Evolutionary conservation across 352 stramenopile genomes (phyloP), one percentile per base, ranked within the genome.

Genomic region (Phytopythium sindhum): DNA sequence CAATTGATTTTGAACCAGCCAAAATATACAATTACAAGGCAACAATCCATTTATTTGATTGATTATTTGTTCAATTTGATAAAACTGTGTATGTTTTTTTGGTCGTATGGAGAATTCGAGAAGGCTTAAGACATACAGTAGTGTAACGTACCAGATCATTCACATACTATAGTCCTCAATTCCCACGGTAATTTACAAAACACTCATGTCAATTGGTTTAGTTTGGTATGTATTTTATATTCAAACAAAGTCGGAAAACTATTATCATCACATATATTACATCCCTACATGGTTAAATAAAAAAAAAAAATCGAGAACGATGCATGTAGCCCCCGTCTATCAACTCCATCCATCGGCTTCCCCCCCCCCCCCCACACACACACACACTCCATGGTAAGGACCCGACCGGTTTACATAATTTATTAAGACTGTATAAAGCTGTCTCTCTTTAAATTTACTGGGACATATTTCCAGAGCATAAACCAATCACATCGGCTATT

Each of bases 361-460:
- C n/a, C n/a, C n/a, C n/a, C n/a, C n/a, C n/a, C n/a, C n/a, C n/a
- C n/a, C n/a, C n/a, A n/a, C n/a, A n/a, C n/a, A n/a, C n/a, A n/a
- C n/a, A n/a, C n/a, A n/a, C n/a, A n/a, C n/a, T n/a, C n/a, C n/a
- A n/a, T n/a, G n/a, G n/a, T n/a, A 37, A 37, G 31, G 31, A 9
- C 31, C 31, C 31, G 9, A 37, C 4, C 31, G 31, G 31, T 4
- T 37, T 37, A 9, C 31, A 9, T n/a, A 48, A 24, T 48, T 24
- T 48, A 48, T 24, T 21, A 21, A 23, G 42, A 48, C 42, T 48
- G 42, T 50, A 26, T 28, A 5, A 21, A 21, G 21, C 42, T 50
- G 42, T 50, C 42, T 50, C 42, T 50, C 42, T 50, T 26, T 21
- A 50, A 50, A 50, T 21, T 21, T 52, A 23, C 42, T 48, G 42